These are phyloP conservation scores for Leptodermis oblonga DNA, from an alignment of 257 asterid genomes.

Conservation along the genomic window DNA sequence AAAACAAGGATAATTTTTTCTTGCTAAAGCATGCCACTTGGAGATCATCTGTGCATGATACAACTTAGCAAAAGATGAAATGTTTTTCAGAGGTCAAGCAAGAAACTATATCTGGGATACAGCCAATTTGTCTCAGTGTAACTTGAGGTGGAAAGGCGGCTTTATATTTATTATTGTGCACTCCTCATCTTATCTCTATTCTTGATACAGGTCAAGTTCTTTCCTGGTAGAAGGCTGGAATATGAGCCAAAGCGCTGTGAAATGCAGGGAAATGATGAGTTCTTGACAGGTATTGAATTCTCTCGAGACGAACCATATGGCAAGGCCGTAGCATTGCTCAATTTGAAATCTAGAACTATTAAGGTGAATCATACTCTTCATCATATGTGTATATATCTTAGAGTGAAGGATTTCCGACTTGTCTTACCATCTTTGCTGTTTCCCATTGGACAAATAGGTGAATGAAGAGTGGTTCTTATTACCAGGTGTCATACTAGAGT, in stretches of 20 bases:
- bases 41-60: neutral
- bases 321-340: conserved; percentile 62
- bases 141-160: neutral
- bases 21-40: neutral
- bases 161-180: neutral
- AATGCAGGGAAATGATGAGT: conserved; percentile 43
- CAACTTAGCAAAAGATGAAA: too few species aligned
- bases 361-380: conserved; percentile 38
- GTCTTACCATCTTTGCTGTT: conserved; percentile 10
- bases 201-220: conserved; percentile 64
- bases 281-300: conserved; percentile 74
- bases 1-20: neutral
- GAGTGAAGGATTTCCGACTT: conserved; percentile 2
- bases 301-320: conserved; percentile 78
- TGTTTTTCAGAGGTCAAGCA: too few species aligned
- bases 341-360: conserved; percentile 55
- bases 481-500: conserved; percentile 50
- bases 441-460: conserved; percentile 40
- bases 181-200: conserved; percentile 6
- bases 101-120: neutral
- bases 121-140: neutral
- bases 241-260: conserved; percentile 63
- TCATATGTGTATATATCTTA: conserved; percentile 11
- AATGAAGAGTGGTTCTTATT: conserved; percentile 72
- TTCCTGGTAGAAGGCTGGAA: conserved; percentile 72